A percentile compares a stretch with the other conserved stretches of the same genome.
Conservation (phyloP, 2,329 filamentous ascomycete genomes). For the Ophiocordyceps polyrhachis-furcata region DNA sequence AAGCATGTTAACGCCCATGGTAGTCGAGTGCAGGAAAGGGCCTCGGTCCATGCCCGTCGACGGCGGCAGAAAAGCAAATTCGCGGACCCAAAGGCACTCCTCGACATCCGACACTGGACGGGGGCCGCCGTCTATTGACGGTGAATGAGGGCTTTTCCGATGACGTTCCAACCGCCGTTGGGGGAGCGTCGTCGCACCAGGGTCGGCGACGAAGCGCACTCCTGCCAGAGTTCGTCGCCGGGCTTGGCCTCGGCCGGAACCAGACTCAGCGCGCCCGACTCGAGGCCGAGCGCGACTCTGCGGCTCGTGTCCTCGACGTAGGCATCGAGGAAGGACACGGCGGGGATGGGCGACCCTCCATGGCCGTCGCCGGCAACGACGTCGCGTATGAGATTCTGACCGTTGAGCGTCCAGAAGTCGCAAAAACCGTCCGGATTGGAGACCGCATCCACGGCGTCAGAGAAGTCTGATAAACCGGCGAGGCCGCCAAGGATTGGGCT, state of each 20-base stretch:
- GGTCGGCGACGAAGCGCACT: slow-evolving; percentile 4
- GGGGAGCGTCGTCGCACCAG: not conserved
- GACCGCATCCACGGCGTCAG: slow-evolving; percentile 13
- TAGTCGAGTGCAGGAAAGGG: not conserved
- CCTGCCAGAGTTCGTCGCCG: slow-evolving; percentile 11
- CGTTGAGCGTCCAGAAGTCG: slow-evolving; percentile 16
- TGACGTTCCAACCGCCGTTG: not conserved
- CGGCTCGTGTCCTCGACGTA: slow-evolving; percentile 9
- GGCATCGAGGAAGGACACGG: slow-evolving; percentile 7
- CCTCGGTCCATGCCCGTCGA: not conserved
- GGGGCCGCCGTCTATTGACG: not conserved
- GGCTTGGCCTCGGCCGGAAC: slow-evolving; percentile 10
- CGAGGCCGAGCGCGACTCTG: slow-evolving; percentile 10
- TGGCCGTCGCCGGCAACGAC: slow-evolving; percentile 11
- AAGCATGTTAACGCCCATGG: not conserved
- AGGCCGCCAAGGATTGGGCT: slow-evolving; percentile 16
- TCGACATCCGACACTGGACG: not conserved
- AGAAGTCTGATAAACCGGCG: slow-evolving; percentile 14
- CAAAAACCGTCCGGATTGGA: slow-evolving; percentile 14
- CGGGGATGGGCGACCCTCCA: not conserved
- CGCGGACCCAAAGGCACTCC: not conserved
- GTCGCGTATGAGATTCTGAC: slow-evolving; percentile 14
- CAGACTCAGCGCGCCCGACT: slow-evolving; percentile 9
- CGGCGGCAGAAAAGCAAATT: not conserved
- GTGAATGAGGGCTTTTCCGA: not conserved